Base-by-base conservation (phyloP, 768 basidiomycete species). In the Kwoniella heveanensis region DNA sequence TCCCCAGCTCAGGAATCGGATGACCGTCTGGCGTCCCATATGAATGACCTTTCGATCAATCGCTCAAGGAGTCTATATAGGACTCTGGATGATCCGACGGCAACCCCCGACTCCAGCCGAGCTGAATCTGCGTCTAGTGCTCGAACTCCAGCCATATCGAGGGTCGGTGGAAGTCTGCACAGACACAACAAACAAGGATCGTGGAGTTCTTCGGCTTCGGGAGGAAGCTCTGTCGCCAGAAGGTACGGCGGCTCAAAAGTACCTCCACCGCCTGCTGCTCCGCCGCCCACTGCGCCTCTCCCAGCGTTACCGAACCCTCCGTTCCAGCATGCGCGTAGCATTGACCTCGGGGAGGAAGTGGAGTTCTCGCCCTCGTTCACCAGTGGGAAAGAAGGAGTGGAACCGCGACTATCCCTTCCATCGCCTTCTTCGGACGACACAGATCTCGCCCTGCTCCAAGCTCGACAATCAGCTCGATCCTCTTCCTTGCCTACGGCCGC, bases 101-200 rank as follows among this genome's bases (percentile, higher is more conserved):
- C 39, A 3, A 44, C 39, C 4, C 39, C 39, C 19, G 39, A 17
- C 19, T 44, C 39, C 39, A 44, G 39, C 15, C 8, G 39, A 44
- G 8, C 39, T 44, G 39, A 17, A 44, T 44, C 39, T 3, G 6
- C 17, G 17, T 44, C 39, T 19, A 17, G 9, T 17, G 39, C 39
- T 17, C 39, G 19, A 17, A 44, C 39, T 44, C 39, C 47, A 9
- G 29, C 47, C 3, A 49, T 58, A 30, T 58, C 57, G 17, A 44
- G 57, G 44, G 49, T 58, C 24, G 57, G 57, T 10, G 57, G 57
- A 15, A 49, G 47, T n/a, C 37, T 58, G 49, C 57, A 58, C 25
- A 26, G 57, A 49, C 57, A 50, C 49, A 48, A 26, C n/a, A 58
- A 58, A 25, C 37, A 58, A 36, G 57, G 39, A 22, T 49, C 47